Evolutionary conservation across 1,284 basidiomycete genomes (phyloP), one percentile per base, ranked within the genome.

Genomic region (Flammula alnicola): DNA sequence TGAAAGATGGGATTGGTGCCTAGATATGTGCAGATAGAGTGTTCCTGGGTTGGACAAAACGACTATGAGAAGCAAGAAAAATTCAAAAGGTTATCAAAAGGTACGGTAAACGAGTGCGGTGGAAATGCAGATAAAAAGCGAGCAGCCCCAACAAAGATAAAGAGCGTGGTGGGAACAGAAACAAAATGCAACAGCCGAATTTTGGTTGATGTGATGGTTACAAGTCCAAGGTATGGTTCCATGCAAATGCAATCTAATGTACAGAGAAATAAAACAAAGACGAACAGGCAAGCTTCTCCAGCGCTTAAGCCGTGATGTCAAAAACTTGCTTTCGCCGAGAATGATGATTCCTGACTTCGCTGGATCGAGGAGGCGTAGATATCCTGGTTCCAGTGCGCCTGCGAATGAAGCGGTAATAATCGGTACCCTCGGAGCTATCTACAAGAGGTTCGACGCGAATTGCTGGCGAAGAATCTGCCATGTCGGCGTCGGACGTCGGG

Each of bases 381-480:
- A 77, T 72, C 32, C 75, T 69, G 26, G 74, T 69, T 23, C 75
- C 74, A 37, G 70, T 70, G 52, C 68, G 71, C 49, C 61, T 65
- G 51, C 62, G 68, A 49, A 59, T 57, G 48, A 67, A 67, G 36
- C 68, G 67, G 41, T 63, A 62, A 51, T 63, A 58, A 12, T 58
- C 57, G 47, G 59, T 58, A 6, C 55, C 55, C 31, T 67, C 67
- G 23, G 59, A 49, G 36, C 60, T 54, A 29, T 72, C 65, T 43
- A 63, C 56, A 42, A 67, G 63, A 33, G 55, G 52, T 35, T 61
- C 62, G 30, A 31, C 37, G 10, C 45, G 30, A 35, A 45, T 52
- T 33, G 54, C 47, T 11, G 65, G 58, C 35, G 63, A 62, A 44
- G 57, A 54, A 27, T 64, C 47, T 3, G 57, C 52, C 20, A 55